Conservation (phyloP, 495 filamentous ascomycete species). For the Xylaria longipes region DNA sequence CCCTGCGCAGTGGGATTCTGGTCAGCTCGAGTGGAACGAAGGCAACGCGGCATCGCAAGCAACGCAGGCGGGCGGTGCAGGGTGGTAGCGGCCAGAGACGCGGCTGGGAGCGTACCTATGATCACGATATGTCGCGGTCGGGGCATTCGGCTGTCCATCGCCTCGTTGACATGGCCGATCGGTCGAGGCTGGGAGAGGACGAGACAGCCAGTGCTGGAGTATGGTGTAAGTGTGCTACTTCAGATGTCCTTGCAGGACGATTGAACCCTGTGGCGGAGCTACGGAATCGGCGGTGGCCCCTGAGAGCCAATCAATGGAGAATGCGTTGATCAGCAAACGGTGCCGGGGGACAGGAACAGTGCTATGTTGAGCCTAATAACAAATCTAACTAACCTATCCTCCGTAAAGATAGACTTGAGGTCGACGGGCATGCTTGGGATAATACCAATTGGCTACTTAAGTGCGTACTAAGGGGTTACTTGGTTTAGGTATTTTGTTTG, state of each 20-base stretch:
- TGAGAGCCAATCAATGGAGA: slow-evolving; percentile 10
- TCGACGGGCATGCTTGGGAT: background rate
- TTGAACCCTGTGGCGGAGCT: background rate
- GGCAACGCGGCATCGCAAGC: background rate
- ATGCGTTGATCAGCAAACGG: background rate
- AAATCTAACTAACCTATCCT: background rate
- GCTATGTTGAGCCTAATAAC: background rate
- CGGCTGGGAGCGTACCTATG: slow-evolving; percentile 57
- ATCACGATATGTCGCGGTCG: slow-evolving; percentile 69
- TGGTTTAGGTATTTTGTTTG: too few relatives aligned
- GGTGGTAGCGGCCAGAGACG: slow-evolving; percentile 2
- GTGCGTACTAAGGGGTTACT: too few relatives aligned
- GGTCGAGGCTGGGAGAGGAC: slow-evolving; percentile 4
- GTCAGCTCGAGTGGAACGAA: slow-evolving; percentile 11
- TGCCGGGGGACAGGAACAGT: background rate
- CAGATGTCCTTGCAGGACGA: background rate
- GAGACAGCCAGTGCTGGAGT: background rate
- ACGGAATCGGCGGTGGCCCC: background rate
- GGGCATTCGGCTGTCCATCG: slow-evolving; percentile 40
- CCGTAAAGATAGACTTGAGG: background rate
- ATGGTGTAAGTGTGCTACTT: background rate
- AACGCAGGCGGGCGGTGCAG: background rate
- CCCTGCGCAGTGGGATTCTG: slow-evolving; percentile 55
- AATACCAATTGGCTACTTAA: background rate
- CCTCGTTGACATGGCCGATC: slow-evolving; percentile 40